Evolutionary conservation across 164 flowering plant species (phyloP).

Genomic region (Saururus chinensis): DNA sequence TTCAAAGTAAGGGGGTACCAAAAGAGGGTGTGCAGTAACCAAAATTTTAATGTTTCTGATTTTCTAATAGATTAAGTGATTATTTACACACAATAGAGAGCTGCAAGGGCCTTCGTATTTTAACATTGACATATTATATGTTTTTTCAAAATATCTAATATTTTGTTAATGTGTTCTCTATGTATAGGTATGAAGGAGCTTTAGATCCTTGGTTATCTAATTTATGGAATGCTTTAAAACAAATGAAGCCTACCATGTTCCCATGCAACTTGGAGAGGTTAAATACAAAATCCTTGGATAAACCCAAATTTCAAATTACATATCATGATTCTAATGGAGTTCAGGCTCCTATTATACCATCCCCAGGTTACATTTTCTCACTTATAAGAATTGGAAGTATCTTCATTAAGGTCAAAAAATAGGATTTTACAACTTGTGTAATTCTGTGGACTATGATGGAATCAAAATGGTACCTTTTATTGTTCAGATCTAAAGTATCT

Average conservation of each 20-base stretch:
- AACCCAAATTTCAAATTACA: constrained; percentile 48
- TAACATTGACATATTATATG: too few species aligned
- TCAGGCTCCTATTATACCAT: constrained; percentile 20
- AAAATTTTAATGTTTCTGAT: too few species aligned
- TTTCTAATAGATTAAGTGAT: too few species aligned
- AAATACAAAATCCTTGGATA: constrained; percentile 37
- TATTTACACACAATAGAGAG: too few species aligned
- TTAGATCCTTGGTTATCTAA: constrained; percentile 93
- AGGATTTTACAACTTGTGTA: background rate
- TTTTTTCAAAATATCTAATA: too few species aligned
- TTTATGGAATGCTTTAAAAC: constrained; percentile 52
- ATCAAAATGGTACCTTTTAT: background rate
- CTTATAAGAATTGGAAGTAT: background rate
- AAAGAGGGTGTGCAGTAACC: background rate
- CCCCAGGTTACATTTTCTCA: constrained; percentile 30
- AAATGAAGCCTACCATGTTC: constrained; percentile 44
- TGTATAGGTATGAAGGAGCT: constrained; percentile 84
- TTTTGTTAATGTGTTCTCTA: too few species aligned
- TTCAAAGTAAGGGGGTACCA: background rate
- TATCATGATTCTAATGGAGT: constrained; percentile 35
- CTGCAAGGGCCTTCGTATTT: too few species aligned
- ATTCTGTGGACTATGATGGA: background rate
- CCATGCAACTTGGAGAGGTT: constrained; percentile 36
- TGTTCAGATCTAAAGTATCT: constrained; percentile 40
- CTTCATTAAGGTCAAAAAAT: background rate